Evolutionary conservation across 2,329 filamentous ascomycete genomes (phyloP).

Genomic region (Xylaria sp.): DNA sequence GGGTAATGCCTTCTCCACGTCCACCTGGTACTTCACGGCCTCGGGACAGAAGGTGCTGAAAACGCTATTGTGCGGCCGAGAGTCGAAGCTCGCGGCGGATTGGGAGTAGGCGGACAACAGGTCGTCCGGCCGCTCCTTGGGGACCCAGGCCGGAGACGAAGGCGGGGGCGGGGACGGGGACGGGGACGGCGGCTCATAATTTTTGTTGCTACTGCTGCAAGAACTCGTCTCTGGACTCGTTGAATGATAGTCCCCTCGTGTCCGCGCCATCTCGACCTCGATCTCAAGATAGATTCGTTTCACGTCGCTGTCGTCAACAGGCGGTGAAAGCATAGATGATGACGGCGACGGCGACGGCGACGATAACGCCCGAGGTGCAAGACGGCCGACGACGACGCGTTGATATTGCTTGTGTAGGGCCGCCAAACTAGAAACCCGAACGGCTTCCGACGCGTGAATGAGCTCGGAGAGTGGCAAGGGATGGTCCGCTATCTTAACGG

Average conservation of each 20-base stretch:
- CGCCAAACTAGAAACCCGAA: constrained; percentile 46
- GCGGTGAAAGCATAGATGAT: not conserved
- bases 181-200: constrained; percentile 48
- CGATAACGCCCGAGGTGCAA: constrained; percentile 44
- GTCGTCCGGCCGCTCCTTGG: constrained; percentile 25
- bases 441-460: constrained; percentile 50
- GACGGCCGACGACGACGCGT: constrained; percentile 47
- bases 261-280: not conserved
- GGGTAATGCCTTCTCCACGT: constrained; percentile 48
- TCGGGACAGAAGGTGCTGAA: constrained; percentile 55
- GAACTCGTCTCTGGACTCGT: not conserved
- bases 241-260: not conserved
- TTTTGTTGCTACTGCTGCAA: constrained; percentile 19
- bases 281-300: not conserved
- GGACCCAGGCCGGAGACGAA: constrained; percentile 43
- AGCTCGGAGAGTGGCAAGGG: constrained; percentile 50
- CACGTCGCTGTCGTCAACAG: not conserved
- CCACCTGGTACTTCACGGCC: constrained; percentile 53
- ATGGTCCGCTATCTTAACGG: constrained; percentile 34
- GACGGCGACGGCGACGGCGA: not conserved
- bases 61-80: constrained; percentile 50
- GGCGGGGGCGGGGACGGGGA: constrained; percentile 51
- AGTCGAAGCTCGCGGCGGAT: constrained; percentile 7
- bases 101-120: constrained; percentile 36
- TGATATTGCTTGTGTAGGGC: constrained; percentile 52